phyloP scores from a whole-genome alignment of 345 rosid genomes.

The Populus pruinosa region DNA sequence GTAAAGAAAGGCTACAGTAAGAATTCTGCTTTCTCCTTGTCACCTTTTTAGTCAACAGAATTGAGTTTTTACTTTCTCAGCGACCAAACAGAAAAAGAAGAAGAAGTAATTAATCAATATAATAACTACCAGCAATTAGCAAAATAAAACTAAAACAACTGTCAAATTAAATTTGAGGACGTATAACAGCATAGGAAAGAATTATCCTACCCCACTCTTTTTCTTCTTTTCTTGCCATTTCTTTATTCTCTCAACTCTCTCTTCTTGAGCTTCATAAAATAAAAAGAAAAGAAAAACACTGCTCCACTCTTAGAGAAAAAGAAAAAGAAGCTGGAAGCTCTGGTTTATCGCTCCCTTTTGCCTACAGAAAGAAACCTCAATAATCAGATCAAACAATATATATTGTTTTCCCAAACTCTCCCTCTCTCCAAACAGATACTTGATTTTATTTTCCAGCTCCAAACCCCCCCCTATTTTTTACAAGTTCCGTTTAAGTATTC shows the following conservation, averaged over 20 bases:
- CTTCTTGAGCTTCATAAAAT: background rate
- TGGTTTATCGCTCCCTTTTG: background rate
- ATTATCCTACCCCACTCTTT: background rate
- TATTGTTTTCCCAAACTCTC: background rate
- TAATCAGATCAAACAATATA: background rate
- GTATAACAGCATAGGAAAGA: too few species aligned
- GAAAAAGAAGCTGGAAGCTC: background rate
- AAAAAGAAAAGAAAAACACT: background rate
- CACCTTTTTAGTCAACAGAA: background rate
- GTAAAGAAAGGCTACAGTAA: too few species aligned
- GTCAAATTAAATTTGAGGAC: background rate
- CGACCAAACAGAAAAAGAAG: background rate
- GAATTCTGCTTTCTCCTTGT: background rate
- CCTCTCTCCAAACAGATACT: background rate
- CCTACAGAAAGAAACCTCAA: background rate
- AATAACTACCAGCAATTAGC: background rate
- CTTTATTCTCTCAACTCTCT: background rate
- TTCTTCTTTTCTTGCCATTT: background rate
- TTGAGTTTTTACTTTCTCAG: background rate
- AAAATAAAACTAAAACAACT: background rate
- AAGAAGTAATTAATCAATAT: too few species aligned
- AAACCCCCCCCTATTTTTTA: background rate
- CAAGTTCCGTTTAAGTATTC: background rate
- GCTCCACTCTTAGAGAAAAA: background rate
- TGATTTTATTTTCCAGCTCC: slow-evolving; percentile 1